Evolutionary conservation across 2,329 filamentous ascomycete genomes (phyloP), one percentile per base, ranked within the genome.

Genomic region (Botrytis fragariae): DNA sequence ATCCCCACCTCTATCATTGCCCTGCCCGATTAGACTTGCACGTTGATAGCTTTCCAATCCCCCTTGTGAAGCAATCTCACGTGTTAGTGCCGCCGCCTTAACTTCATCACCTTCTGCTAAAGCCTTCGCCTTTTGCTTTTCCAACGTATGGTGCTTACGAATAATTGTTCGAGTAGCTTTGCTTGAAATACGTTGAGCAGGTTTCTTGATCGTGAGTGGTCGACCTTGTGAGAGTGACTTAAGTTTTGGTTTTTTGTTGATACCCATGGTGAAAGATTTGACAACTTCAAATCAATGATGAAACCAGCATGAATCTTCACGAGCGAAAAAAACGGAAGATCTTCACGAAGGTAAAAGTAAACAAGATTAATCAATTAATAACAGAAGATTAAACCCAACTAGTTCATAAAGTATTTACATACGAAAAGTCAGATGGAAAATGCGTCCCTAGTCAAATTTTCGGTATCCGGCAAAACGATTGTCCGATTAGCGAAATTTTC

Each of bases 11-110:
- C 90, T 86, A 77, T 91, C 89, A 73, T 85, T 85, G 69, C 88
- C 86, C 79, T 92, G 90, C 22, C 90, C 90, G 73, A 90, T 88
- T n/a, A 92, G 84, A 80, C 90, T 92, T 42, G 90, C 90, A 77
- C 87, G 86, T 78, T 92, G 90, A 76, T 92, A 92, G 72, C 84
- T 85, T 69, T 88, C 84, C 37, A 92, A 83, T 0, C 90, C 90
- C 5, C 90, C 90, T 4, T 90, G 81, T 5, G 84, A 84, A 54
- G 86, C 82, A 63, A 92, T 87, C 77, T 91, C 85, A 1, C 84
- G 83, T 35, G 85, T 80, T 32, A 91, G 82, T 1, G 81, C 79
- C 7, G 82, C 81, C 57, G 84, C 85, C 72, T 85, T 84, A 1
- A 82, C 80, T 71, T 81, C 80, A 78, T 92, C 88, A 12, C 89